Conservation (phyloP, 2,329 filamentous ascomycete genomes). For the Blastomyces parvus region DNA sequence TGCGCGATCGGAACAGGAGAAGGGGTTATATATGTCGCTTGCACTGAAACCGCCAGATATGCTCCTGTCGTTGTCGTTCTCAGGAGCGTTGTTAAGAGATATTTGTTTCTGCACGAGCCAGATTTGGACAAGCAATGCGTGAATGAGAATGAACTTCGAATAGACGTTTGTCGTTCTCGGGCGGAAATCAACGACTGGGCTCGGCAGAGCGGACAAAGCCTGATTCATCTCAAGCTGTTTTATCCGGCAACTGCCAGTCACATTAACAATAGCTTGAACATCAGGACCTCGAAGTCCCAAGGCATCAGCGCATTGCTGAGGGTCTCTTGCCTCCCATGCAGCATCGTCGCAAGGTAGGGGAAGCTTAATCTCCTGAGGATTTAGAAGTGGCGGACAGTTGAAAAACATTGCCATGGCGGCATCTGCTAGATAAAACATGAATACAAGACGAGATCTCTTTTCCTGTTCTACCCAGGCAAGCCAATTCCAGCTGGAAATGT, state of each 20-base stretch:
- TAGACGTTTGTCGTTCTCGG: slow-evolving; percentile 60
- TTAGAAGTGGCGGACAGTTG: slow-evolving; percentile 55
- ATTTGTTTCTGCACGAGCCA: slow-evolving; percentile 43
- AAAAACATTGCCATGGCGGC: slow-evolving; percentile 60
- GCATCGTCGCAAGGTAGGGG: slow-evolving; percentile 65
- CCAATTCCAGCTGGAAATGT: slow-evolving; percentile 54
- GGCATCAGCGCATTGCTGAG: slow-evolving; percentile 53
- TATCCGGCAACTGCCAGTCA: slow-evolving; percentile 52
- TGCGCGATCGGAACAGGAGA: slow-evolving; percentile 45
- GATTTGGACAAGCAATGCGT: slow-evolving; percentile 57
- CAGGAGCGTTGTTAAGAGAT: slow-evolving; percentile 16
- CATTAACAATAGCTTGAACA: slow-evolving; percentile 47
- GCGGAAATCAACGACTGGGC: slow-evolving; percentile 50
- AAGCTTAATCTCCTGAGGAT: slow-evolving; percentile 54
- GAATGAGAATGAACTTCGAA: slow-evolving; percentile 64
- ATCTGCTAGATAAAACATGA: slow-evolving; percentile 56
- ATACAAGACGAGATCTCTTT: slow-evolving; percentile 55
- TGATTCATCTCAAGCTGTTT: slow-evolving; percentile 57
- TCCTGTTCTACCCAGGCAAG: slow-evolving; percentile 60
- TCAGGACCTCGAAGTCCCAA: slow-evolving; percentile 53
- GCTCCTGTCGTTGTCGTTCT: slow-evolving; percentile 16
- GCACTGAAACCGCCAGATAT: background rate
- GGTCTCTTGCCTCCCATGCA: slow-evolving; percentile 58
- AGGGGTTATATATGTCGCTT: slow-evolving; percentile 3
- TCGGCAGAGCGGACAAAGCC: slow-evolving; percentile 52